Base-by-base conservation (phyloP, 2,329 filamentous ascomycete genomes). In the Tolypocladium amazonense region DNA sequence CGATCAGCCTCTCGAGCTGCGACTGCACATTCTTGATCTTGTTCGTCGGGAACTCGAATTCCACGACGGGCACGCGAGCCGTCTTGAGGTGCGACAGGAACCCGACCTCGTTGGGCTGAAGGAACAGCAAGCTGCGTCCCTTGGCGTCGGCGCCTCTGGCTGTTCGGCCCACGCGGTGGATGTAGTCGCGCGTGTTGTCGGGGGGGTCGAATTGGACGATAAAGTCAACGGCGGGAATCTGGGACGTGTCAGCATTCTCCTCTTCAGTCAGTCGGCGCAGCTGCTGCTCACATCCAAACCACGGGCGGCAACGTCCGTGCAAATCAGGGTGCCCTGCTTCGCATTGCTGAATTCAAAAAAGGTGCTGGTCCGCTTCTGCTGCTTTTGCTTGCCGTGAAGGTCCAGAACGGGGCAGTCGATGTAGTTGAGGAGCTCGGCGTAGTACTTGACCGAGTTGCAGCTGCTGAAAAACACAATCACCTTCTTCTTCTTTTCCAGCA, bases 321-420 rank as follows among this genome's bases (percentile, higher is more conserved):
- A 97, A 66, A 99, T 94, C 58, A 99, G 76, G 0, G 90, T 96
- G 30, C 93, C 94, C 65, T 89, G 85, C 65, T 86, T 87, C 23
- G 92, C 80, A 63, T 83, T 83, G 73, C 79, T 81, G 73, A 99
- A 99, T 73, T 97, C 93, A 74, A 97, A 99, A 74, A 99, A 99
- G 0, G 92, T 96, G 71, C 95, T 96, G 30, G 94, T 99, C n/a
- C 94, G 89, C 75, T 96, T 96, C 76, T 97, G 92, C 76, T 99
- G 94, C 77, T 99, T 99, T 76, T 96, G 91, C 77, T 99, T 97
- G 66, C 92, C 94, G 73, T 95, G 90, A 9, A 96, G 80, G 66
- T 90, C 88, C 52, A 96, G 81, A 3, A 95, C 90, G 6, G 89
- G 92, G 47, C 97, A 82, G 73, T 97, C 94, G 69, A 97, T 97